A percentile compares a stretch with the other conserved stretches of the same genome.
Evolutionary conservation across 2,329 filamentous ascomycete species (phyloP).

Genomic region (Lecanicillium sp.): DNA sequence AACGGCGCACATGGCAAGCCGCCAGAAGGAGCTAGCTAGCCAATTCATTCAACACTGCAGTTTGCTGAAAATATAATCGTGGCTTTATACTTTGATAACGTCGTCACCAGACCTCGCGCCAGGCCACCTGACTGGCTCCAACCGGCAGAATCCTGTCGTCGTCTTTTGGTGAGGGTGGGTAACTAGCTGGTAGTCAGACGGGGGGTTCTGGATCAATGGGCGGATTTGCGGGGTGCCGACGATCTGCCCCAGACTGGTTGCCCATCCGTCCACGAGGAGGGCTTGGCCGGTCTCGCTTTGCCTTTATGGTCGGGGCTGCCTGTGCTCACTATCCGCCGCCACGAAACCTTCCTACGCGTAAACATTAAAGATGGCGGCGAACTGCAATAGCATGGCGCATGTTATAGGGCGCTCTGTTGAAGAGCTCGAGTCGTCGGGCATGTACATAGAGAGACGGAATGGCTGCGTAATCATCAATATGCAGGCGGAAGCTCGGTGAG

Average conservation of each 20-base stretch:
- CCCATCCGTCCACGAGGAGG: not conserved
- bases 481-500: conserved; percentile 1
- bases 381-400: not conserved
- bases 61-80: not conserved
- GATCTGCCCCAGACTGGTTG: conserved; percentile 8
- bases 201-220: conserved; percentile 7
- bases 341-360: too few relatives aligned
- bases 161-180: conserved; percentile 1
- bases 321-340: too few relatives aligned
- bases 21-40: not conserved
- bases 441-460: not conserved
- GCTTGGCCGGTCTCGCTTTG: too few relatives aligned
- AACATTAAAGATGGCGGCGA: too few relatives aligned
- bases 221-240: conserved; percentile 9
- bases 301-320: too few relatives aligned
- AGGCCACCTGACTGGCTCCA: conserved; percentile 11
- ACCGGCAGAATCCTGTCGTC: too few relatives aligned
- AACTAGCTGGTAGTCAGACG: too few relatives aligned
- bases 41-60: not conserved
- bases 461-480: not conserved
- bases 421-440: not conserved
- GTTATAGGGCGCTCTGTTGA: not conserved
- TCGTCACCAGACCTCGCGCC: conserved; percentile 10
- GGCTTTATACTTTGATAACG: conserved; percentile 12
- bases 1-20: too few relatives aligned